Evolutionary conservation across 306 rosid species (phyloP).

Genomic region (Fragaria nilgerrensis): DNA sequence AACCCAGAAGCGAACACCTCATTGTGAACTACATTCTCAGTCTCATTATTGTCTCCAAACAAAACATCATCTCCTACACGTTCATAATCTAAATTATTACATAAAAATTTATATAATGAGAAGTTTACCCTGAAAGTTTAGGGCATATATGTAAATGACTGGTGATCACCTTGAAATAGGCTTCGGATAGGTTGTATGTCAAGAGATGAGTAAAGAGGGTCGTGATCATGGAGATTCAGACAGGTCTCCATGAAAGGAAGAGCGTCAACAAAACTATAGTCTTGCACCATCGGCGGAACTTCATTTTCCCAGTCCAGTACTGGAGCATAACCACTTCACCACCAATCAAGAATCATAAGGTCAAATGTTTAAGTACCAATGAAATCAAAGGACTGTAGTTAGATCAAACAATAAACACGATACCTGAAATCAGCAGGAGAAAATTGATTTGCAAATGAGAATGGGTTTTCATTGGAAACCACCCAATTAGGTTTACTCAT

Average conservation of each 20-base stretch:
- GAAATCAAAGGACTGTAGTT: background rate
- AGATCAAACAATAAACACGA: background rate
- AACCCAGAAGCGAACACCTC: constrained; percentile 28
- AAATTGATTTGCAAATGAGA: constrained; percentile 20
- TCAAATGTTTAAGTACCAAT: background rate
- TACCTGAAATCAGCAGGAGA: constrained; percentile 41
- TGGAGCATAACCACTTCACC: constrained; percentile 13
- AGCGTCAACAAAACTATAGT: constrained; percentile 18
- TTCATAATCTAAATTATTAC: background rate
- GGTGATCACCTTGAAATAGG: constrained; percentile 31
- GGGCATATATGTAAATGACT: background rate
- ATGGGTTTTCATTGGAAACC: constrained; percentile 31
- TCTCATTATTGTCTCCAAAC: constrained; percentile 18
- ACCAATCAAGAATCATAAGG: background rate
- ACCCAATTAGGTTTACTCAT: constrained; percentile 10
- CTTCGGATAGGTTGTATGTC: constrained; percentile 33
- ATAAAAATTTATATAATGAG: background rate
- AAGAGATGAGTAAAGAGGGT: constrained; percentile 26
- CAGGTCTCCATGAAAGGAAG: constrained; percentile 31
- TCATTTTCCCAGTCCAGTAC: constrained; percentile 34
- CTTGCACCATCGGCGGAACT: constrained; percentile 20
- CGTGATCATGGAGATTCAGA: background rate
- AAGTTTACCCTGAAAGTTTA: too few species aligned
- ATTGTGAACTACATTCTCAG: constrained; percentile 23
- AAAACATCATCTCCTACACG: constrained; percentile 34